Conservation (phyloP, 257 asterid genomes). For the Asclepias syriaca region DNA sequence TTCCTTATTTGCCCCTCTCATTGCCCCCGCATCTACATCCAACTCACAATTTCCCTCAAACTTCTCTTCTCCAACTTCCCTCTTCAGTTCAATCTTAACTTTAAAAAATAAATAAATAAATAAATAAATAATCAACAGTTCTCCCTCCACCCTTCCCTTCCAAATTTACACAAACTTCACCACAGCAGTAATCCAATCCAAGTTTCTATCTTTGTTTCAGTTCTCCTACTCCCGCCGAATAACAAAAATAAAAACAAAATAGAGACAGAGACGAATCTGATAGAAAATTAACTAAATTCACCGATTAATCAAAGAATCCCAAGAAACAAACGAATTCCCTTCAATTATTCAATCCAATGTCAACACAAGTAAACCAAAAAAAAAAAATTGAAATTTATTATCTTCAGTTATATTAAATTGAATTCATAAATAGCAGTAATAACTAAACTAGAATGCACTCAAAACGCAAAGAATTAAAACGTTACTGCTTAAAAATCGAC, state of each 20-base stretch:
- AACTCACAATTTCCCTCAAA: background rate
- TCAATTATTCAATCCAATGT: background rate
- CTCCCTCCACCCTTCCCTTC: background rate
- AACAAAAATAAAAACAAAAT: background rate
- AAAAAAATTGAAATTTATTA: background rate
- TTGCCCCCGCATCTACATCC: conserved; percentile 23
- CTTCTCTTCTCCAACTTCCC: background rate
- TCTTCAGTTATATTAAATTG: conserved; percentile 4
- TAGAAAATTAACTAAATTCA: conserved; percentile 12
- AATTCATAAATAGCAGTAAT: background rate
- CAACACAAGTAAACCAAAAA: background rate
- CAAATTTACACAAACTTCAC: background rate
- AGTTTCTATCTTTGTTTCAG: conserved; percentile 2
- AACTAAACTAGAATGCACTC: background rate
- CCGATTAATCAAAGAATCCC: conserved; percentile 9
- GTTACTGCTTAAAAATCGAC: background rate
- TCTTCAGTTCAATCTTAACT: background rate
- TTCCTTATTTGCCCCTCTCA: conserved; percentile 41
- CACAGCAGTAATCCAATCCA: conserved; percentile 4
- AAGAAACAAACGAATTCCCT: background rate
- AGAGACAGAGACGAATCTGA: background rate
- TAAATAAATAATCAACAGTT: background rate
- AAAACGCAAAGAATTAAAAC: background rate
- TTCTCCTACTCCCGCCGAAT: background rate
- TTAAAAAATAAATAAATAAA: background rate